Percentiles rank a stretch among this genome's conserved stretches.
These are phyloP conservation scores for Brettanomyces nanus DNA, from an alignment of 805 yeast species.

Conservation along the genomic window DNA sequence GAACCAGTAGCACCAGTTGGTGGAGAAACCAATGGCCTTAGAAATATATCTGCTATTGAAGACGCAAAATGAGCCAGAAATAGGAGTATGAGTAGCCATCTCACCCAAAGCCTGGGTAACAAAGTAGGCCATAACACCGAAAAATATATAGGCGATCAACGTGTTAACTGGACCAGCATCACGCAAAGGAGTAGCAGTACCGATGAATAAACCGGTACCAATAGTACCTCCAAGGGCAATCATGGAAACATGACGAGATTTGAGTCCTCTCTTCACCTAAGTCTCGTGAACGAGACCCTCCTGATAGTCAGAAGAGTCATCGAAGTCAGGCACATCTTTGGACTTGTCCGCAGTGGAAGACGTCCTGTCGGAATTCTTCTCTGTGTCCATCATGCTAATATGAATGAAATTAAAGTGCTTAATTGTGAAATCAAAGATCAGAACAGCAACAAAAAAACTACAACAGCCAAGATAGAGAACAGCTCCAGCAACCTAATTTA, in stretches of 20 bases:
- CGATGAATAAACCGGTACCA: constrained; percentile 71
- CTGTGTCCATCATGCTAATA: too few relatives aligned
- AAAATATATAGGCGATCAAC: constrained; percentile 54
- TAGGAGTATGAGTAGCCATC: constrained; percentile 73
- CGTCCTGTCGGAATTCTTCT: too few relatives aligned
- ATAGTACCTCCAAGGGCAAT: constrained; percentile 75
- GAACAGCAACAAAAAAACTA: too few relatives aligned
- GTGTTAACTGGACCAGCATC: constrained; percentile 65
- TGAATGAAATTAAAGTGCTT: too few relatives aligned
- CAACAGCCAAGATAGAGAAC: too few relatives aligned
- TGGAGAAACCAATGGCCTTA: constrained; percentile 66
- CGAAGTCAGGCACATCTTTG: background rate
- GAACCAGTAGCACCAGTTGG: constrained; percentile 70
- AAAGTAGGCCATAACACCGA: constrained; percentile 56
- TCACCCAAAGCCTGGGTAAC: constrained; percentile 72
- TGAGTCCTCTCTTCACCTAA: constrained; percentile 40
- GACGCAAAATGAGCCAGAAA: constrained; percentile 60
- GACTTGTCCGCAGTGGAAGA: background rate
- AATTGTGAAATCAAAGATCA: too few relatives aligned
- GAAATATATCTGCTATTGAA: constrained; percentile 62
- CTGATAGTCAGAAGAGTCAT: background rate
- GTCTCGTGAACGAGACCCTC: constrained; percentile 12
- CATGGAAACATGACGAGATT: constrained; percentile 65
- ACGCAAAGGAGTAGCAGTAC: constrained; percentile 46
- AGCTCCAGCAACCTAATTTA: too few relatives aligned